phyloP scores from a whole-genome alignment of 1,284 basidiomycete species.

The Fomitopsis pinicola region DNA sequence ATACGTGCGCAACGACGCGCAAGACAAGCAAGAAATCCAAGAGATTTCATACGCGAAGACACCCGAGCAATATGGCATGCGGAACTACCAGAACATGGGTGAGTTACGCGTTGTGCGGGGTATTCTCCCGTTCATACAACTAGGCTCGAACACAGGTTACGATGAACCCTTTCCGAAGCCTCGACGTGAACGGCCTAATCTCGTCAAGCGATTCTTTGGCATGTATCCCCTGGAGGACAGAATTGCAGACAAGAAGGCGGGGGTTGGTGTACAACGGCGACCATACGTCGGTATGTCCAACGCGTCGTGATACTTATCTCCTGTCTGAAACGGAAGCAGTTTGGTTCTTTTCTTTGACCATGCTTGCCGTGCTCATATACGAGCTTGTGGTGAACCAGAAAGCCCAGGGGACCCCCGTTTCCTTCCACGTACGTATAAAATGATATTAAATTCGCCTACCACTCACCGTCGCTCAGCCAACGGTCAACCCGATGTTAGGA shows the following conservation, averaged over 20 bases:
- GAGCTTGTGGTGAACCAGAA: conserved; percentile 74
- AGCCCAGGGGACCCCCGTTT: conserved; percentile 75
- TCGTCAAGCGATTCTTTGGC: conserved; percentile 19
- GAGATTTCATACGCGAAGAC: not conserved
- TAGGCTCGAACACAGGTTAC: conserved; percentile 12
- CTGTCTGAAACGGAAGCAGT: conserved; percentile 33
- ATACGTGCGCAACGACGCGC: conserved; percentile 2
- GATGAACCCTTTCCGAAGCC: conserved; percentile 15
- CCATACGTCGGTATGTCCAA: conserved; percentile 52
- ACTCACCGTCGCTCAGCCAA: conserved; percentile 21
- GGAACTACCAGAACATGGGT: conserved; percentile 17
- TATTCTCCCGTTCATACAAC: not conserved
- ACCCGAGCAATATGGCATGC: not conserved
- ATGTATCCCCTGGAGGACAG: conserved; percentile 72
- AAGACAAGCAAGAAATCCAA: conserved; percentile 1
- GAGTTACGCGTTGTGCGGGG: not conserved
- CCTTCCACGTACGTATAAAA: conserved; percentile 58
- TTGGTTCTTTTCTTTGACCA: conserved; percentile 57
- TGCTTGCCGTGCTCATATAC: conserved; percentile 74
- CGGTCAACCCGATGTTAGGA: conserved; percentile 89
- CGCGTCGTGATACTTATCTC: not conserved
- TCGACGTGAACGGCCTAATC: conserved; percentile 15
- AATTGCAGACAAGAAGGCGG: conserved; percentile 81
- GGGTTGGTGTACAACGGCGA: conserved; percentile 78
- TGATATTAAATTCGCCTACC: not conserved